Evolutionary conservation across 2,329 filamentous ascomycete species (phyloP).

Genomic region (Fusarium musae): DNA sequence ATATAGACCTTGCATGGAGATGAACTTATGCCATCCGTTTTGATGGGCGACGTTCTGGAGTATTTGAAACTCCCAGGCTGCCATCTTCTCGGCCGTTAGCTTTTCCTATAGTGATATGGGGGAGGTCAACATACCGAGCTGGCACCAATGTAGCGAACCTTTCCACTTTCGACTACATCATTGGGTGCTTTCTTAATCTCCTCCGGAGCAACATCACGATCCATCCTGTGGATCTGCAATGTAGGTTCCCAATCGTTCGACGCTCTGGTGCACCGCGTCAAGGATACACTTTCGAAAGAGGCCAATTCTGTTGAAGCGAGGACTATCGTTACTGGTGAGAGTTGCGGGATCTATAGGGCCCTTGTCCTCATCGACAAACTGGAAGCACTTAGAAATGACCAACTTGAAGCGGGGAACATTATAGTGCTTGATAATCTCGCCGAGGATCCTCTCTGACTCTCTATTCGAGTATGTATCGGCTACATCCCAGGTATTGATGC

Average conservation of each 20-base stretch:
- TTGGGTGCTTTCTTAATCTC: background rate
- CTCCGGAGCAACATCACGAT: background rate
- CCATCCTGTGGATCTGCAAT: background rate
- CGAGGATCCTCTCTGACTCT: background rate
- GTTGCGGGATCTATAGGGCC: background rate
- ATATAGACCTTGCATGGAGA: background rate
- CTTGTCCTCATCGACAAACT: background rate
- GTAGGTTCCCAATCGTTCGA: background rate
- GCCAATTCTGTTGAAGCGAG: background rate
- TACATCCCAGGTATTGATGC: background rate
- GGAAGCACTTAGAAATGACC: background rate
- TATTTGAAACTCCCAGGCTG: background rate
- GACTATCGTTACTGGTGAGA: background rate
- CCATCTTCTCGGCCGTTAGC: background rate
- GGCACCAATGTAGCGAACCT: background rate
- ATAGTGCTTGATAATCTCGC: background rate
- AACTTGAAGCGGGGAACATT: background rate
- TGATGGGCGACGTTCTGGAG: fast-evolving
- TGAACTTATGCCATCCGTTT: background rate
- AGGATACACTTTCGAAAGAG: background rate
- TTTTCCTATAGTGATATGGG: too few relatives aligned
- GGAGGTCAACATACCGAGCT: background rate
- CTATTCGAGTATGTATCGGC: background rate
- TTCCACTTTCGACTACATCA: background rate
- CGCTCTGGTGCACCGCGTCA: background rate